Evolutionary conservation across 495 filamentous ascomycete genomes (phyloP).

Genomic region (Penicillium bialowiezense): DNA sequence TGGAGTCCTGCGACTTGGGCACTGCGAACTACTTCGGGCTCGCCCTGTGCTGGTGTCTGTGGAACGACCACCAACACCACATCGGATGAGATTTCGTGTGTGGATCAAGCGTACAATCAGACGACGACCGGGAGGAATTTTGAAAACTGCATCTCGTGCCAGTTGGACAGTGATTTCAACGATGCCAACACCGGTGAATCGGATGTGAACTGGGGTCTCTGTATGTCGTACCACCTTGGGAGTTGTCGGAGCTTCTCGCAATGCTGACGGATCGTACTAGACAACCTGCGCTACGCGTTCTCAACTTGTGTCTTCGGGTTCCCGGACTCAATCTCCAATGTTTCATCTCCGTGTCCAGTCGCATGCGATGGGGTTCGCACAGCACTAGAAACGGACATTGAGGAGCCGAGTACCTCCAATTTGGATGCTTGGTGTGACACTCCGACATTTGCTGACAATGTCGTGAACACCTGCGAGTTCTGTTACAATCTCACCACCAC

Average conservation of each 20-base stretch:
- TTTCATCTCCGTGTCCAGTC: slow-evolving; percentile 42
- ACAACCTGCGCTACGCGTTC: slow-evolving; percentile 49
- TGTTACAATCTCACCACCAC: slow-evolving; percentile 45
- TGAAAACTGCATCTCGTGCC: slow-evolving; percentile 56
- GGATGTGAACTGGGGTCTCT: slow-evolving; percentile 60
- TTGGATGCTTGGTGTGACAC: slow-evolving; percentile 33
- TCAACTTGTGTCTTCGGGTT: slow-evolving; percentile 45
- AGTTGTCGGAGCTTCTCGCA: not conserved
- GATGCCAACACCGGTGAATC: slow-evolving; percentile 46
- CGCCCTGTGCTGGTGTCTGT: slow-evolving; percentile 52
- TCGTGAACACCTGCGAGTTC: slow-evolving; percentile 39
- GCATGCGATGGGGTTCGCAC: slow-evolving; percentile 35
- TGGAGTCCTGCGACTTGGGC: slow-evolving; percentile 20
- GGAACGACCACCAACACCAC: slow-evolving; percentile 46
- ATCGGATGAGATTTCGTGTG: slow-evolving; percentile 51
- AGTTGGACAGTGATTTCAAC: slow-evolving; percentile 52
- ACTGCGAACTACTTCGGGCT: slow-evolving; percentile 44
- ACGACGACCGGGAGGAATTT: slow-evolving; percentile 48
- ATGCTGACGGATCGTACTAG: slow-evolving; percentile 23
- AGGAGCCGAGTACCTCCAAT: slow-evolving; percentile 25
- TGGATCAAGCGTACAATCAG: slow-evolving; percentile 46
- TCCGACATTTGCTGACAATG: slow-evolving; percentile 39
- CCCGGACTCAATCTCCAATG: slow-evolving; percentile 32
- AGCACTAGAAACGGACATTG: slow-evolving; percentile 34
- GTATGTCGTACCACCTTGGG: slow-evolving; percentile 34